phyloP scores from a whole-genome alignment of 2,329 filamentous ascomycete species.

The Colletotrichum musae region DNA sequence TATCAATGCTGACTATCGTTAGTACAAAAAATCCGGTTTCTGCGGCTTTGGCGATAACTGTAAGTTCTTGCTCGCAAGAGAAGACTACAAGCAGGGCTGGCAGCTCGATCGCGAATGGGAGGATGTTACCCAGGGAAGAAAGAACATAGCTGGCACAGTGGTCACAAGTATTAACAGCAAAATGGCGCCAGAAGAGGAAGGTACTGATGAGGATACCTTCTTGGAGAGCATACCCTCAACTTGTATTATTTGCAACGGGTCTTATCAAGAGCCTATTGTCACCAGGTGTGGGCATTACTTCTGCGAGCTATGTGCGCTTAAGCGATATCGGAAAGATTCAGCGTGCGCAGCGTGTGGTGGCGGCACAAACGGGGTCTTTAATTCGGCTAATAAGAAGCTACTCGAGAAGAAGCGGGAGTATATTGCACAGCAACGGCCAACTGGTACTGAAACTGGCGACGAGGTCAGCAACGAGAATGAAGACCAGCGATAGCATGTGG shows the following conservation, averaged over 20 bases:
- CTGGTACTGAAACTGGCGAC: constrained; percentile 65
- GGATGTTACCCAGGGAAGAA: constrained; percentile 80
- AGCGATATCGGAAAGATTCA: constrained; percentile 88
- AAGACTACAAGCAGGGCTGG: constrained; percentile 92
- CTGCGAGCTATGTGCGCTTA: constrained; percentile 89
- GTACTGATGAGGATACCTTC: constrained; percentile 76
- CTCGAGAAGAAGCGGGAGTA: constrained; percentile 80
- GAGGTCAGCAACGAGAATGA: constrained; percentile 63
- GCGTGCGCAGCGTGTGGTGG: constrained; percentile 88
- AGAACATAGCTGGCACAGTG: constrained; percentile 71
- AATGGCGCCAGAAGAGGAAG: constrained; percentile 55
- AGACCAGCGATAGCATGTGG: constrained; percentile 35
- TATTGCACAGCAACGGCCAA: constrained; percentile 69
- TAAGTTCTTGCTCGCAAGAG: constrained; percentile 83
- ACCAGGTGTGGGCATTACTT: constrained; percentile 98
- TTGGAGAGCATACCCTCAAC: constrained; percentile 90
- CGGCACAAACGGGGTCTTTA: constrained; percentile 91
- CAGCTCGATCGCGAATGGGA: constrained; percentile 97
- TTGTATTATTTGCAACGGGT: constrained; percentile 86
- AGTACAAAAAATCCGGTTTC: constrained; percentile 67
- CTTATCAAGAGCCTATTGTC: constrained; percentile 84
- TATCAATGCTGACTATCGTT: too few species aligned
- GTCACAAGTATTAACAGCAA: constrained; percentile 71
- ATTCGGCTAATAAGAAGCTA: constrained; percentile 85
- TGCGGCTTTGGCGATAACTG: constrained; percentile 79